Base-by-base conservation (phyloP, 805 yeast species). In the Ogataea siamensis region DNA sequence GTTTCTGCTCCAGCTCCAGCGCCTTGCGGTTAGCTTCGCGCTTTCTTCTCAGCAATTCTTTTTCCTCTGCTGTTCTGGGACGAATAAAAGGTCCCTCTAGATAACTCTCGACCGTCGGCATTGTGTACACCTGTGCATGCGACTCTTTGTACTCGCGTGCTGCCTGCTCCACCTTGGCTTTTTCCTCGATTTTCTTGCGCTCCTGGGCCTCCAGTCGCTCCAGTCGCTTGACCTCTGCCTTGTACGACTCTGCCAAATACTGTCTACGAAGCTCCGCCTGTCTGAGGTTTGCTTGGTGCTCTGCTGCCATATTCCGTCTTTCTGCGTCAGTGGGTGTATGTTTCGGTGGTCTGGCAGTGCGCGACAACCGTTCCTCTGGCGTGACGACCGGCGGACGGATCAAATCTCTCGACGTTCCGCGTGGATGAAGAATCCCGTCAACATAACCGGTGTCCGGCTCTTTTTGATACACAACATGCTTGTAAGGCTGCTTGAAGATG, bases 71-170 rank as follows among this genome's bases (percentile, higher is more conserved):
- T 0, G 94, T 83, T 60, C 95, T 74, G 32, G 65, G 74, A 55
- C 83, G 73, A 70, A 89, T 75, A 43, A 87, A 64, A 11, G 91
- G 85, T 2, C 85, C 86, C 15, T 72, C 60, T 43, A 86, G 61
- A 46, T 78, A 70, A 25, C 73, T 70, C 51, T 83, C 87, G 40
- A 88, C 68, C 2, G 95, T 83, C 32, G 96, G 96, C 34, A 87
- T 67, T 1, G 95, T 86, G 53, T 82, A 72, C 51, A 69, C 66
- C 33, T 77, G 70, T 16, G 87, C 81, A 34, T 67, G 70, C 5
- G 74, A 61, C 39, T 60, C 60, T 46, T 70, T 71, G 37, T 71
- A 72, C 36, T 65, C 57, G 23, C 58, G 55, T 16, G 66, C 65
- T 25, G 58, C 54, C 32, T 54, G 49, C 31, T 51, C 48, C 14